Base-by-base conservation (phyloP, 495 filamentous ascomycete genomes). In the Oidiodendron maius region DNA sequence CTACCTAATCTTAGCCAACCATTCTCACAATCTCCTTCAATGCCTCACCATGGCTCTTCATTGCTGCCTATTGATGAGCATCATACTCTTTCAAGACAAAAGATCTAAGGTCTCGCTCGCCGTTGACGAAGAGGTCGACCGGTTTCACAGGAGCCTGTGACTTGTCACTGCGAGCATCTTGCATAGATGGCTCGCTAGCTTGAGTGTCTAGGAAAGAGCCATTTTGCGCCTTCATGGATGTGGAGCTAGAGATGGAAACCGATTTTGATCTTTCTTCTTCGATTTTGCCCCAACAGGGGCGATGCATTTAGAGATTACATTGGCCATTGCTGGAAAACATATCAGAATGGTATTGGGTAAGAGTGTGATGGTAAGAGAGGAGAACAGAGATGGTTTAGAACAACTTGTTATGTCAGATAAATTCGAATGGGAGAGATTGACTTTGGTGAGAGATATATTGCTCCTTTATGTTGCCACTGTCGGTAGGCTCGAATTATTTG, bases 21-120 rank as follows among this genome's bases (percentile, higher is more conserved):
- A 13, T 40, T 6, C 20, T 11, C n/a, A 49, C 46, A 40, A 44
- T 25, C 22, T 53, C 35, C 18, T 30, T 44, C 12, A 52, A 32
- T 13, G 17, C 41, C 16, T 46, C 39, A 13, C 40, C n/a, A 9
- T 57, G 42, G 13, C 39, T 26, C 34, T 22, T 34, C 18, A 36
- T 36, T 4, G 44, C 35, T 2, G 21, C 50, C 8, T 46, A 43
- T 18, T 52, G 50, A 28, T 38, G 36, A 1, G 18, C 18, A 43
- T 47, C 44, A 23, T 46, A 52, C n/a, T 46, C 50, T 5, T 12
- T 25, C 16, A 52, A 43, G 4, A 44, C 50, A 22, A 34, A 21
- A 3, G 43, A 47, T 6, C 23, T 32, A 28, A 41, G 22, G n/a
- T 52, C 50, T 23, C 50, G 32, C 18, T 46, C 50, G 3, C 36